A percentile compares a stretch with the other conserved stretches of the same genome.
Evolutionary conservation across 2,329 filamentous ascomycete genomes (phyloP).

Genomic region (Fusarium napiforme): DNA sequence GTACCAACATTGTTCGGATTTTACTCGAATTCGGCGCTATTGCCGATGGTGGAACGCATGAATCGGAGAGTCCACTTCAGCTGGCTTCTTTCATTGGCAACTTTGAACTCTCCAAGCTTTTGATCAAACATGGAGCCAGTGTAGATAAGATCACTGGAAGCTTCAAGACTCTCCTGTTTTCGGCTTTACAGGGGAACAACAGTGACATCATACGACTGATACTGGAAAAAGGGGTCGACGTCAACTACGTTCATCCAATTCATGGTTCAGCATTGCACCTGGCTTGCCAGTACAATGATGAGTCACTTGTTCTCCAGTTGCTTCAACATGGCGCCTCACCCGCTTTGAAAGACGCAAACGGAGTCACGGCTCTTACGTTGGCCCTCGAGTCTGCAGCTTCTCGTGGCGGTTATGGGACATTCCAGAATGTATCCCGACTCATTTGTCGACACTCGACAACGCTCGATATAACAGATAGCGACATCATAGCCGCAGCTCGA

Average conservation of each 20-base stretch:
- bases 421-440: neutral
- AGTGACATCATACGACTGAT: neutral
- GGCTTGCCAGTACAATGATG: neutral
- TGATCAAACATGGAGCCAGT: neutral
- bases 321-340: neutral
- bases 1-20: neutral
- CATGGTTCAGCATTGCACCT: neutral
- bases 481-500: neutral
- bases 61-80: neutral
- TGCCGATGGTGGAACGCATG: neutral
- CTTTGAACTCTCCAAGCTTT: neutral
- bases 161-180: neutral
- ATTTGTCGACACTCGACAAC: neutral
- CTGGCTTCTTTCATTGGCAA: slow-evolving; percentile 11
- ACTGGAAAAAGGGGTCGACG: neutral
- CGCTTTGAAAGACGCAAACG: neutral
- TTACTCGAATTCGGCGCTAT: neutral
- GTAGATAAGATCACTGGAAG: neutral
- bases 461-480: neutral
- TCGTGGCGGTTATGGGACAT: too few relatives aligned
- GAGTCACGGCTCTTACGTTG: neutral
- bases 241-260: neutral
- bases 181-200: neutral
- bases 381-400: neutral
- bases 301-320: neutral